Conservation (phyloP, 1,284 basidiomycete genomes). For the Ganoderma sinense region DNA sequence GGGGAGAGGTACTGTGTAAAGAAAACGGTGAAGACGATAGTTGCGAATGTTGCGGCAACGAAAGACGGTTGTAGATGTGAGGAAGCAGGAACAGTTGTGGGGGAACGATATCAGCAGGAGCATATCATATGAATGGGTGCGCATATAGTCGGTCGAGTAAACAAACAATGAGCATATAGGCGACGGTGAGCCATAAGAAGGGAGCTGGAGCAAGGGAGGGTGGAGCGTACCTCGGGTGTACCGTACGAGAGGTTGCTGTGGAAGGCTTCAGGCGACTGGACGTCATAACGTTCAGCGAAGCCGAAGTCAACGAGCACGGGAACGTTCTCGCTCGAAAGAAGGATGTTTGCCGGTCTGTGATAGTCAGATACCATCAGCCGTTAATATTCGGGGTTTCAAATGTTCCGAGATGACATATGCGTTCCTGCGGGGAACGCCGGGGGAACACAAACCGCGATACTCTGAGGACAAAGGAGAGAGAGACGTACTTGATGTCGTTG, state of each 20-base stretch:
- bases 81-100: background rate
- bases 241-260: slow-evolving; percentile 87
- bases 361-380: background rate
- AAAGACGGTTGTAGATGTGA: background rate
- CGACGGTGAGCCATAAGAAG: background rate
- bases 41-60: background rate
- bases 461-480: background rate
- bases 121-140: slow-evolving; percentile 3
- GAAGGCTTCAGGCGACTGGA: slow-evolving; percentile 70
- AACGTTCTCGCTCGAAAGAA: slow-evolving; percentile 75
- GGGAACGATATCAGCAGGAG: background rate
- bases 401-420: background rate
- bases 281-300: slow-evolving; percentile 85
- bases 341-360: slow-evolving; percentile 84
- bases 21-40: background rate
- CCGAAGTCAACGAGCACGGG: slow-evolving; percentile 93
- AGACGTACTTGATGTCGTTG: slow-evolving; percentile 90
- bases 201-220: background rate
- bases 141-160: slow-evolving; percentile 14
- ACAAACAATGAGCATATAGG: background rate
- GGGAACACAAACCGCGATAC: background rate
- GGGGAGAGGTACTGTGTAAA: slow-evolving; percentile 81
- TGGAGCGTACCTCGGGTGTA: slow-evolving; percentile 78
- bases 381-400: slow-evolving; percentile 2
- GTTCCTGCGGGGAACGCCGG: background rate